Conservation (phyloP, 2,329 filamentous ascomycete genomes). For the Dactylellina parvicollis region DNA sequence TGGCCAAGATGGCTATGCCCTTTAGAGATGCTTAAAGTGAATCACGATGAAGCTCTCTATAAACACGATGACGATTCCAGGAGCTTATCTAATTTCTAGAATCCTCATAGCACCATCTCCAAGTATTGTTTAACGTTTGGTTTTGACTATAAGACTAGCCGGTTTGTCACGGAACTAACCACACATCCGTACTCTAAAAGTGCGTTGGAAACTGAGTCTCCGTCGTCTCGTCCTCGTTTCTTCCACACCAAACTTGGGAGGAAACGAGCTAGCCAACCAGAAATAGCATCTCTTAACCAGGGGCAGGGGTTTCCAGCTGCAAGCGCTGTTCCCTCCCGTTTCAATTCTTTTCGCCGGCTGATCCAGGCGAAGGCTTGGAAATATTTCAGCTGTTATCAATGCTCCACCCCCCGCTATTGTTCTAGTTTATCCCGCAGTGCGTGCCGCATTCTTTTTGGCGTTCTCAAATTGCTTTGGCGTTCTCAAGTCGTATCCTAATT, state of each 20-base stretch:
- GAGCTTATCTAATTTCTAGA: not conserved
- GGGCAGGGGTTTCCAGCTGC: not conserved
- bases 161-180: not conserved
- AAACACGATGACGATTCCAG: not conserved
- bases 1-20: not conserved
- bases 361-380: too few relatives aligned
- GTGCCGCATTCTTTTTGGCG: too few relatives aligned
- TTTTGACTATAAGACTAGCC: not conserved
- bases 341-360: too few relatives aligned
- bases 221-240: conserved; percentile 3
- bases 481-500: not conserved
- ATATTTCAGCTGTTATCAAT: not conserved
- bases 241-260: not conserved
- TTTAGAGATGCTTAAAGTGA: not conserved
- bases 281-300: conserved; percentile 15
- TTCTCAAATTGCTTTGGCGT: not conserved
- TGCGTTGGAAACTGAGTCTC: conserved; percentile 9
- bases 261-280: conserved; percentile 8
- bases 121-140: not conserved
- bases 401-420: too few relatives aligned
- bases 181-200: not conserved
- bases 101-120: not conserved
- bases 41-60: not conserved
- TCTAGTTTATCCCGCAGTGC: too few relatives aligned
- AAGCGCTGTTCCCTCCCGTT: not conserved